Evolutionary conservation across 1,284 basidiomycete species (phyloP).

Genomic region (Boletus semigastroideus): DNA sequence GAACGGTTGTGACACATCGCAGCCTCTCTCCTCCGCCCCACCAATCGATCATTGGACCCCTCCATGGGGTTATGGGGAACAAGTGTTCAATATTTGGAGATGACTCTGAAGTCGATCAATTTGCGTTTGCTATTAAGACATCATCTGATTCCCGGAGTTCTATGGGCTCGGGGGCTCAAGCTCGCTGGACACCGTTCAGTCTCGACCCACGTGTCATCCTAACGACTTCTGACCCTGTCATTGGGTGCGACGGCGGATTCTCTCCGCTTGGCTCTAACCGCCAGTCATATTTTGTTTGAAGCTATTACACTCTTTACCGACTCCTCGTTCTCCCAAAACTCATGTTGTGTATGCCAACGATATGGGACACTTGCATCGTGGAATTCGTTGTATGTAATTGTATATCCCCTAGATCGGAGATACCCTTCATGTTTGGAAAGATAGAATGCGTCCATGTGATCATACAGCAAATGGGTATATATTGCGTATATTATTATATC

Average conservation of each 20-base stretch:
- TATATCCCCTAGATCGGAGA: conserved; percentile 25
- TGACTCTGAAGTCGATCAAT: conserved; percentile 26
- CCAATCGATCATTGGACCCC: conserved; percentile 4
- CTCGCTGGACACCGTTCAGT: conserved; percentile 28
- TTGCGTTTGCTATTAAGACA: conserved; percentile 25
- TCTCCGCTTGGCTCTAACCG: conserved; percentile 21
- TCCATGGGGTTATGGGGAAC: conserved; percentile 15
- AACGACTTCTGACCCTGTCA: conserved; percentile 14
- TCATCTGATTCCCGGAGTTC: conserved; percentile 15
- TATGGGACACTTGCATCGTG: conserved; percentile 16
- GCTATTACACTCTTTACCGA: neutral
- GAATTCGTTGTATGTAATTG: conserved; percentile 19
- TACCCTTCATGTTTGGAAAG: conserved; percentile 21
- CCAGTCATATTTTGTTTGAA: conserved; percentile 19
- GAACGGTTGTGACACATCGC: conserved; percentile 20
- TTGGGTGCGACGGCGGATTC: conserved; percentile 28
- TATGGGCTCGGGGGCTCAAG: conserved; percentile 9
- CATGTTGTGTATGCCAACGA: conserved; percentile 4
- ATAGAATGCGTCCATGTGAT: neutral
- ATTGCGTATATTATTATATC: neutral
- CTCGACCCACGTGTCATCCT: conserved; percentile 32
- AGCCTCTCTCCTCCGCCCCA: conserved; percentile 27
- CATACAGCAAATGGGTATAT: neutral
- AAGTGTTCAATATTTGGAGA: conserved; percentile 24
- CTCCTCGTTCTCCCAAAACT: neutral